These are phyloP conservation scores for Neurospora sp. DNA, from an alignment of 2,329 filamentous ascomycete species.

Conservation along the genomic window DNA sequence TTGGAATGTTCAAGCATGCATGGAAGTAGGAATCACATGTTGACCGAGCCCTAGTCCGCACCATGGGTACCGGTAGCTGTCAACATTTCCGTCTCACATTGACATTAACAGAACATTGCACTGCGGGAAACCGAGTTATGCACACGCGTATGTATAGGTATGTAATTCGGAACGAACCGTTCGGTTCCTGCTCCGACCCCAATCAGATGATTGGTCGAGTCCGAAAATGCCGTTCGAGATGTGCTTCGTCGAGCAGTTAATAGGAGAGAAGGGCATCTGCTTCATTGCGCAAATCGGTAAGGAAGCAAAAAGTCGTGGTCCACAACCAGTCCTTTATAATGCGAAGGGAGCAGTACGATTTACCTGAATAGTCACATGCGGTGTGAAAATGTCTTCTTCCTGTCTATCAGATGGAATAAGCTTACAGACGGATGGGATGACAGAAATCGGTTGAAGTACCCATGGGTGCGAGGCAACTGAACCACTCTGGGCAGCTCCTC, in stretches of 20 bases:
- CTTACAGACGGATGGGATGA: not conserved
- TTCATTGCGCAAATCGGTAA: no score
- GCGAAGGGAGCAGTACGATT: not conserved
- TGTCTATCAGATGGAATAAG: not conserved
- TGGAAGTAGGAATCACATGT: not conserved
- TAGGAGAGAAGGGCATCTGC: no score
- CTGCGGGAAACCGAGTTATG: not conserved
- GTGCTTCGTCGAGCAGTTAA: not conserved
- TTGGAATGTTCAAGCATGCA: not conserved
- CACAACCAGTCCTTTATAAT: no score
- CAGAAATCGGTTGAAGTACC: not conserved
- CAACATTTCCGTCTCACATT: not conserved
- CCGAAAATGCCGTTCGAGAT: not conserved
- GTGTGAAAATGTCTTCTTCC: not conserved
- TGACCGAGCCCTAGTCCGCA: not conserved
- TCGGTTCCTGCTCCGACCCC: not conserved
- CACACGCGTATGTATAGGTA: not conserved
- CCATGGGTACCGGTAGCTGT: not conserved
- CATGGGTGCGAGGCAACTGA: not conserved
- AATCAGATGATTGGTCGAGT: not conserved
- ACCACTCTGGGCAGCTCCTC: not conserved
- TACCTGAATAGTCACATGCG: not conserved
- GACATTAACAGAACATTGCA: not conserved
- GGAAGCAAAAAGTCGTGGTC: no score
- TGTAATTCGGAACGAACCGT: not conserved